Evolutionary conservation across 352 stramenopile species (phyloP).

Genomic region (Detonula confervacea): DNA sequence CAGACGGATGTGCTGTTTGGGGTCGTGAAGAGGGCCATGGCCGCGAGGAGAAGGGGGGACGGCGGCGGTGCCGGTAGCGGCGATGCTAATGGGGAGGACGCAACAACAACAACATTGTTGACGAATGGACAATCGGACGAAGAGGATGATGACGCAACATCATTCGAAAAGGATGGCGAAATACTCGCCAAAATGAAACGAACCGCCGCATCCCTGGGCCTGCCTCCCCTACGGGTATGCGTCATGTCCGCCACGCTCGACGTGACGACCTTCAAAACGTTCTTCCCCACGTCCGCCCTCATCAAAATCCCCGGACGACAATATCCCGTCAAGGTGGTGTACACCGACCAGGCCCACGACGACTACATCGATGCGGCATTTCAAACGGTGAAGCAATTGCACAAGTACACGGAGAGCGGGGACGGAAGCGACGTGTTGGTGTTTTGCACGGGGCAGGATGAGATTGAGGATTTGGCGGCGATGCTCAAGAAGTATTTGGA

Average conservation of each 20-base stretch:
- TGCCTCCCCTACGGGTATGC: conserved; percentile 90
- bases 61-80: no score
- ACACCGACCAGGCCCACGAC: conserved; percentile 70
- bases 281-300: conserved; percentile 86
- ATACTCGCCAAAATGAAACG: conserved; percentile 91
- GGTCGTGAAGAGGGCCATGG: conserved; percentile 89
- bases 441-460: conserved; percentile 85
- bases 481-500: conserved; percentile 74
- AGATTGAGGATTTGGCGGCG: conserved; percentile 87
- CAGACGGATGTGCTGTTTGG: conserved; percentile 88
- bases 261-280: conserved; percentile 91
- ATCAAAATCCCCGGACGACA: conserved; percentile 80
- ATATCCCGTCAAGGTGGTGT: conserved; percentile 78
- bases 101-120: background rate
- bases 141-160: background rate
- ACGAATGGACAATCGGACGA: conserved; percentile 33
- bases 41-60: conserved; percentile 64
- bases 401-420: conserved; percentile 52
- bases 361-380: conserved; percentile 83
- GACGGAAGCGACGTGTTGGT: conserved; percentile 79
- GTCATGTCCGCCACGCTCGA: conserved; percentile 99
- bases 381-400: conserved; percentile 74
- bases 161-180: conserved; percentile 81
- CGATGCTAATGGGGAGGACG: background rate
- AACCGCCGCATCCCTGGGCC: conserved; percentile 84